Evolutionary conservation across 169 alveolate species (phyloP), one percentile per base, ranked within the genome.

Genomic region (Sarcocystis neurona): DNA sequence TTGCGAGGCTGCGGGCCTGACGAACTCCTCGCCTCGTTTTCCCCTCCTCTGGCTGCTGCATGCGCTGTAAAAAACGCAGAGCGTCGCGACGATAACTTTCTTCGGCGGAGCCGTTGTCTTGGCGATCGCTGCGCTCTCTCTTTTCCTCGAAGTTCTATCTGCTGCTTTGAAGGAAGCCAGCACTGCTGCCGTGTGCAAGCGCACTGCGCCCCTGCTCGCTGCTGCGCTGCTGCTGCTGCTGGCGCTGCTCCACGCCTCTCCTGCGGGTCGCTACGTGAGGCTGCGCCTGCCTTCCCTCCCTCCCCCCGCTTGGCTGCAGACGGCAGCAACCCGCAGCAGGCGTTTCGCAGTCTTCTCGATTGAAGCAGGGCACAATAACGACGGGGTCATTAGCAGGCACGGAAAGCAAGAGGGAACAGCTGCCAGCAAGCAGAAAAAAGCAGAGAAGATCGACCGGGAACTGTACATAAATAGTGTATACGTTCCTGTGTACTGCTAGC

Each of bases 211-310:
- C 23, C 46, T 2, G 18, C 32, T 12, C 34, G 10, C 56, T n/a
- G 34, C 82, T 18, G 15, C 56, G 27, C n/a, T 72, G 27, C 82
- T 72, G 39, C 27, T 72, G 4, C 82, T 27, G 5, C n/a, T 72
- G 32, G 34, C 82, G 2, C 82, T 72, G 39, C 82, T 56, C n/a
- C 82, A 72, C 20, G 82, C 82, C 12, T 23, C 53, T 30, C 10
- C 32, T 39, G 32, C 39, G 39, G 82, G 82, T 32, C 82, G 82
- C 2, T 43, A 41, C 27, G 82, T 72, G 8, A 27, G 75, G 39
- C n/a, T n/a, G n/a, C n/a, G n/a, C n/a, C n/a, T n/a, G n/a, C n/a
- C n/a, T n/a, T n/a, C n/a, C n/a, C n/a, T n/a, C n/a, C n/a, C n/a
- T n/a, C n/a, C n/a, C n/a, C n/a, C n/a, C n/a, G n/a, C n/a, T n/a